Conservation (phyloP, 2,329 filamentous ascomycete genomes). For the Elsinoe fawcettii region DNA sequence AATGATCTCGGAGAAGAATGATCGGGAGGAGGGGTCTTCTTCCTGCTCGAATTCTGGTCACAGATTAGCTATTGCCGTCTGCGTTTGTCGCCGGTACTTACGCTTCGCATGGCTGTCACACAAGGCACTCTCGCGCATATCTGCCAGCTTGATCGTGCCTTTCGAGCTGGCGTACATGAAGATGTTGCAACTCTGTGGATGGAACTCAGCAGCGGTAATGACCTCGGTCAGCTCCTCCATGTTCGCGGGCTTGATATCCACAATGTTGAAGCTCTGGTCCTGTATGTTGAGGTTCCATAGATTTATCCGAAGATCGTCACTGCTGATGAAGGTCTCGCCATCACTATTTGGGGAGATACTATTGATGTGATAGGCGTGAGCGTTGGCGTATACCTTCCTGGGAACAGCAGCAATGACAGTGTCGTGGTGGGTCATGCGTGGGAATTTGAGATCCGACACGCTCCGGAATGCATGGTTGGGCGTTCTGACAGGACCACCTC, state of each 20-base stretch:
- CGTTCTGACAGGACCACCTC: slow-evolving; percentile 69
- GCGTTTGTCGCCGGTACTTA: slow-evolving; percentile 41
- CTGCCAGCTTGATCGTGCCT: slow-evolving; percentile 95
- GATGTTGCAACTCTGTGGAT: slow-evolving; percentile 96
- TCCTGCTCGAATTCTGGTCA: slow-evolving; percentile 90
- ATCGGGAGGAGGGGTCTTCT: slow-evolving; percentile 91
- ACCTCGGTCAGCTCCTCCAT: slow-evolving; percentile 99
- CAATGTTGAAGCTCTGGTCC: slow-evolving; percentile 99
- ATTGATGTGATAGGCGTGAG: slow-evolving; percentile 99
- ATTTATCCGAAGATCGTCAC: slow-evolving; percentile 94
- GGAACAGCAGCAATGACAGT: slow-evolving; percentile 96
- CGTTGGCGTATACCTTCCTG: slow-evolving; percentile 92
- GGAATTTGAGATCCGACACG: slow-evolving; percentile 79
- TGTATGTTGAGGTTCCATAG: slow-evolving; percentile 99
- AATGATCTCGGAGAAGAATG: slow-evolving; percentile 99
- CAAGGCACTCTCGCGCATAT: slow-evolving; percentile 94
- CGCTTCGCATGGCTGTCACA: slow-evolving; percentile 94
- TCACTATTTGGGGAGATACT: slow-evolving; percentile 99
- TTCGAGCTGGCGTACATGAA: slow-evolving; percentile 99
- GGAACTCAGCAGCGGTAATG: slow-evolving; percentile 96
- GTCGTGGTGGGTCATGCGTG: slow-evolving; percentile 93
- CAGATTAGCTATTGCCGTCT: neutral
- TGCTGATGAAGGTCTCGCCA: slow-evolving; percentile 98
- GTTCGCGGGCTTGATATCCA: slow-evolving; percentile 98
- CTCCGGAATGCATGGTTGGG: slow-evolving; percentile 69